Evolutionary conservation across 768 basidiomycete genomes (phyloP), one percentile per base, ranked within the genome.

Genomic region (Trametes villosa): DNA sequence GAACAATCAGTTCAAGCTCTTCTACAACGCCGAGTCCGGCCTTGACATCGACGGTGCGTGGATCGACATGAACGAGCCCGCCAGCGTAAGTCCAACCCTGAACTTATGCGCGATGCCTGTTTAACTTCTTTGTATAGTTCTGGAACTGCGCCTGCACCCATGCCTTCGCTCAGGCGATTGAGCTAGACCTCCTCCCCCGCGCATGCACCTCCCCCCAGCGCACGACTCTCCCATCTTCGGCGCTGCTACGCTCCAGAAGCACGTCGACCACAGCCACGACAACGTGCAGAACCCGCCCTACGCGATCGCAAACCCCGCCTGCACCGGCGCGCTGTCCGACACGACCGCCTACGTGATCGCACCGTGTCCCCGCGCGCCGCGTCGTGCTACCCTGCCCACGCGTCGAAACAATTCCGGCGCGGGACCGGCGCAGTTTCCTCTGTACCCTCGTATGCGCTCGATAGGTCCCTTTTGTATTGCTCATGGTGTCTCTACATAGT

Each of bases 51-150:
- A 88, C 62, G 88, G 87, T 11, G 81, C 81, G 18, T 90, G 88
- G 89, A 88, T 89, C 26, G 86, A 88, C 64, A 88, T 87, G 87
- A 89, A 90, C 68, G 88, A 89, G 60, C 88, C 88, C 7, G 71
- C 86, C 3, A 89, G 80, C 60, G 87, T 88, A 64, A 26, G 82
- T 68, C 36, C 17, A 11, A 20, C 26, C 33, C 24, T 18, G 17
- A 22, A 44, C n/a, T n/a, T 36, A 34, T 42, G 34, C 24, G 27
- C 22, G 22, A 60, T 29, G 7, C 38, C 24, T 33, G 31, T 42
- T 67, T 38, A 49, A 24, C 20, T 5, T 15, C 18, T 36, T 34
- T 12, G n/a, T 26, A 9, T 57, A 87, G 85, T 88, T 89, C 75
- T 89, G 87, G 73, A 74, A 77, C 42, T 75, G 80, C 24, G 87